A percentile compares a stretch with the other conserved stretches of the same genome.
phyloP scores from a whole-genome alignment of 2,329 filamentous ascomycete genomes.

The Claviceps capensis region DNA sequence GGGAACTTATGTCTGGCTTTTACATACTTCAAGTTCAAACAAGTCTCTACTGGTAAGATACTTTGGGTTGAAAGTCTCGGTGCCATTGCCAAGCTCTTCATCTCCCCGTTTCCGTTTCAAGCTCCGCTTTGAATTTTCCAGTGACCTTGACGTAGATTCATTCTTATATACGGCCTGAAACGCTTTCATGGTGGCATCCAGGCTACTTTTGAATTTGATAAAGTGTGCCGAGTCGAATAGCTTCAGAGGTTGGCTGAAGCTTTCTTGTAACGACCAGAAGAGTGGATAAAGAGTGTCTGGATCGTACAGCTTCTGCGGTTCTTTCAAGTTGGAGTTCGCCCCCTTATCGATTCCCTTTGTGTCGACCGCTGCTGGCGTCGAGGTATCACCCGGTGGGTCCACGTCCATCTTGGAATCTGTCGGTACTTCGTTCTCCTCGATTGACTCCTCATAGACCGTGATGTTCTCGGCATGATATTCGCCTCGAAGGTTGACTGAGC shows the following conservation, averaged over 20 bases:
- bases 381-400: constrained; percentile 34
- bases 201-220: constrained; percentile 63
- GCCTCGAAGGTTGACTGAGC: constrained; percentile 88
- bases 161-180: constrained; percentile 39
- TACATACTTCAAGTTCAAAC: constrained; percentile 75
- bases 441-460: constrained; percentile 55
- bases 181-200: constrained; percentile 50
- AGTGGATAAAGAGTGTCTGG: constrained; percentile 69
- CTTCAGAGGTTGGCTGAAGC: constrained; percentile 78
- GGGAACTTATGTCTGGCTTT: neutral
- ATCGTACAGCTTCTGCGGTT: constrained; percentile 42
- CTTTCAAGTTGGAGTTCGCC: constrained; percentile 27
- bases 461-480: constrained; percentile 95
- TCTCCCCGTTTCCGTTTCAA: constrained; percentile 55
- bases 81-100: constrained; percentile 37
- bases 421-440: constrained; percentile 15
- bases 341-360: constrained; percentile 20
- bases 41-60: constrained; percentile 95
- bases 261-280: constrained; percentile 88
- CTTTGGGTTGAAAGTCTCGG: constrained; percentile 70
- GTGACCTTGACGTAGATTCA: constrained; percentile 34
- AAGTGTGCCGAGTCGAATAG: constrained; percentile 65
- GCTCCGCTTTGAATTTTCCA: constrained; percentile 50
- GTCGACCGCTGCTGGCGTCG: constrained; percentile 12
- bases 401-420: constrained; percentile 44